These are phyloP conservation scores for Pichia sp. DNA, from an alignment of 1,139 yeast genomes.

Conservation along the genomic window DNA sequence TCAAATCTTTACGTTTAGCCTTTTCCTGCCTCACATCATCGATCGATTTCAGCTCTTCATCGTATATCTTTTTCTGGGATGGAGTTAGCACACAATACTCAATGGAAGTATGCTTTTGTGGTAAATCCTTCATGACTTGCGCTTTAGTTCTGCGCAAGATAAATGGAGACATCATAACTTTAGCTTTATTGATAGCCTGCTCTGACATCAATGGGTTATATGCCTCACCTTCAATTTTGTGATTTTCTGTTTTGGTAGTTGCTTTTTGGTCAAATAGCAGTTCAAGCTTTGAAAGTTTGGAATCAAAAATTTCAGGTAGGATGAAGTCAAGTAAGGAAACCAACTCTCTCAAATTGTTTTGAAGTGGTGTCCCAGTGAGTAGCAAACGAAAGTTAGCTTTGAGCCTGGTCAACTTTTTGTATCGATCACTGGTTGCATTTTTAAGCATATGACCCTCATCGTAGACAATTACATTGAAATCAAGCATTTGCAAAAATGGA, in stretches of 20 bases:
- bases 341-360: conserved; percentile 83
- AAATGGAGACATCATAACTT: conserved; percentile 98
- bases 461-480: conserved; percentile 83
- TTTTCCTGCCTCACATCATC: conserved; percentile 49
- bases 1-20: conserved; percentile 40
- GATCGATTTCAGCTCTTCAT: conserved; percentile 49
- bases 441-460: conserved; percentile 98
- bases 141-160: conserved; percentile 86
- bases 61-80: conserved; percentile 58
- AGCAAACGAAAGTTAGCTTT: conserved; percentile 76
- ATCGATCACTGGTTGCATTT: conserved; percentile 84
- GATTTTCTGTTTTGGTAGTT: conserved; percentile 45
- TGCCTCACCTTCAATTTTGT: conserved; percentile 32
- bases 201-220: conserved; percentile 82
- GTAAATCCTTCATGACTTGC: conserved; percentile 86
- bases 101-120: conserved; percentile 63
- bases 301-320: conserved; percentile 75
- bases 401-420: conserved; percentile 76
- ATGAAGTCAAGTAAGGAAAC: conserved; percentile 88
- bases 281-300: conserved; percentile 76
- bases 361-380: conserved; percentile 95
- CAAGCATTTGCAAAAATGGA: conserved; percentile 65
- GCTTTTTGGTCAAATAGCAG: conserved; percentile 82
- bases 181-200: conserved; percentile 89
- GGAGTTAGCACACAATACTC: conserved; percentile 54